Conservation (phyloP, 2,329 filamentous ascomycete genomes). For the Pyricularia grisea region DNA sequence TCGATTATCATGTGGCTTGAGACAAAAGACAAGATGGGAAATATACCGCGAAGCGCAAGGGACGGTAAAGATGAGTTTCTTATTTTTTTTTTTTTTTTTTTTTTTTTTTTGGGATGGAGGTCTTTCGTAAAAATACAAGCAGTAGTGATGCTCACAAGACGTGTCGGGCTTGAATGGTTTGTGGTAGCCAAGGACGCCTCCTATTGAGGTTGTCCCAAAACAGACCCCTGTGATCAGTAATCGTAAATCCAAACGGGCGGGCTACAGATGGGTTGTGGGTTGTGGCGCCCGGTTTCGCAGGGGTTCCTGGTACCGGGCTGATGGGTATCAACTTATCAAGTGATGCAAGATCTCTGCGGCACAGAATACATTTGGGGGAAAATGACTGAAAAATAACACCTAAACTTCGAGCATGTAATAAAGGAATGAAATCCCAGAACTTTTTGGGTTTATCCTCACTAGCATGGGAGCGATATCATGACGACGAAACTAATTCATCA, state of each 20-base stretch:
- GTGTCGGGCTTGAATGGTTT: background rate
- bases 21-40: background rate
- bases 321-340: background rate
- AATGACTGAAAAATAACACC: background rate
- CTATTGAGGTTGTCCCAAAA: background rate
- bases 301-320: background rate
- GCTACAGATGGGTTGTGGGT: background rate
- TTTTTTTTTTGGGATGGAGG: background rate
- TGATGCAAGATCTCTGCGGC: background rate
- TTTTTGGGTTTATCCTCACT: too few species aligned
- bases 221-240: background rate
- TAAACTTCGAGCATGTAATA: background rate
- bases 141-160: background rate
- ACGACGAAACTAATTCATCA: too few species aligned
- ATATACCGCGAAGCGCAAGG: background rate
- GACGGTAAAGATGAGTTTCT: too few species aligned
- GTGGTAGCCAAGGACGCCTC: background rate
- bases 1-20: background rate
- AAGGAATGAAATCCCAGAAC: background rate
- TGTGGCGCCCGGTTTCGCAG: background rate
- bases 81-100: too few species aligned
- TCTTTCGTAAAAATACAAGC: background rate
- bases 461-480: too few species aligned
- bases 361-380: background rate
- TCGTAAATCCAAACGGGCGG: background rate